Evolutionary conservation across 805 yeast species (phyloP).

Genomic region (Cyberlindnera galapagoensis): DNA sequence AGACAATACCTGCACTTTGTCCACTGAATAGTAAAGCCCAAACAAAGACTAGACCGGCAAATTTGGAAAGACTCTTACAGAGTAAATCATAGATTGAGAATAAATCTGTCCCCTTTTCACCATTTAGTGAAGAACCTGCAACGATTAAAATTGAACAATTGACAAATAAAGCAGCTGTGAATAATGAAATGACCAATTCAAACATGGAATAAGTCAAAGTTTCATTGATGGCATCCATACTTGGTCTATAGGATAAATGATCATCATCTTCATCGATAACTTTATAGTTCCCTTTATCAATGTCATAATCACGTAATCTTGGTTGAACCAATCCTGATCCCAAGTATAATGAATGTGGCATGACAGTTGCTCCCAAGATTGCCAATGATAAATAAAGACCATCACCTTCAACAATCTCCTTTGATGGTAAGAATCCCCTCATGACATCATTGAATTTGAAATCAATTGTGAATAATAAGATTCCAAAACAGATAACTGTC

Average conservation of each 20-base stretch:
- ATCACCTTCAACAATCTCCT: slow-evolving; percentile 43
- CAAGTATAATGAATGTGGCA: slow-evolving; percentile 87
- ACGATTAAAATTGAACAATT: slow-evolving; percentile 85
- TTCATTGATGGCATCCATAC: slow-evolving; percentile 72
- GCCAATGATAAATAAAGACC: slow-evolving; percentile 81
- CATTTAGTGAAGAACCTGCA: slow-evolving; percentile 79
- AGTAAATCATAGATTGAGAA: slow-evolving; percentile 73
- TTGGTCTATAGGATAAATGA: slow-evolving; percentile 58
- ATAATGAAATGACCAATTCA: slow-evolving; percentile 74
- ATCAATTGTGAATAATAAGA: slow-evolving; percentile 70
- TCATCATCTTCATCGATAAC: slow-evolving; percentile 23
- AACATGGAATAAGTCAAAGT: slow-evolving; percentile 78
- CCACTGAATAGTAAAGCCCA: slow-evolving; percentile 81
- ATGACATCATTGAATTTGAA: slow-evolving; percentile 52
- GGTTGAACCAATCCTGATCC: slow-evolving; percentile 91
- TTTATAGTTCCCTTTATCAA: slow-evolving; percentile 54
- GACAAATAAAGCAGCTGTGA: slow-evolving; percentile 87
- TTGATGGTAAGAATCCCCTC: slow-evolving; percentile 58
- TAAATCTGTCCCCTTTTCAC: slow-evolving; percentile 52
- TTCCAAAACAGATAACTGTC: slow-evolving; percentile 79
- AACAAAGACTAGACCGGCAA: slow-evolving; percentile 81
- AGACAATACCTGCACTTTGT: slow-evolving; percentile 92
- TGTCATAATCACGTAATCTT: slow-evolving; percentile 72
- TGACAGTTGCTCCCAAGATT: slow-evolving; percentile 87
- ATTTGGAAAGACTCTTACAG: slow-evolving; percentile 53